Evolutionary conservation across 176 grass and related monocot genomes (phyloP).

Genomic region (Juncus inflexus): DNA sequence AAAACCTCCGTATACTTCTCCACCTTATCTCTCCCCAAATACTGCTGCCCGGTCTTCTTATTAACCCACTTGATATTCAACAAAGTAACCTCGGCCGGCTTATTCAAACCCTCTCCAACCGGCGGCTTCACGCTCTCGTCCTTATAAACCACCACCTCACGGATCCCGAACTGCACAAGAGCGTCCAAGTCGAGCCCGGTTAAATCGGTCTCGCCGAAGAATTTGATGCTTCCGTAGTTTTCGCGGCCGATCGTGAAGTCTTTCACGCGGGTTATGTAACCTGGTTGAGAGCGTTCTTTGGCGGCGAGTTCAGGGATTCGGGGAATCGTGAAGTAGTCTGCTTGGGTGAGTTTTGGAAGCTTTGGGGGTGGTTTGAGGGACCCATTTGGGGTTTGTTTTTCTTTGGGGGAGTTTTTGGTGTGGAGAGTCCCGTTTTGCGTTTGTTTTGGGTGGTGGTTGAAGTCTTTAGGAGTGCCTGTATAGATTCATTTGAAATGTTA

Average conservation of each 20-base stretch:
- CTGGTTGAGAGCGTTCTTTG: slow-evolving; percentile 65
- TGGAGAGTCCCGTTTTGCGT: no score
- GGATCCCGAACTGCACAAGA: slow-evolving; percentile 62
- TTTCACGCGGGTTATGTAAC: slow-evolving; percentile 52
- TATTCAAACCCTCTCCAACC: slow-evolving; percentile 76
- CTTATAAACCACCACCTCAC: slow-evolving; percentile 83
- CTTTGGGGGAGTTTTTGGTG: no score
- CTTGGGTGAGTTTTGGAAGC: slow-evolving; percentile 60
- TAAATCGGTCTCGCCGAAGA: slow-evolving; percentile 69
- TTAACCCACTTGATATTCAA: slow-evolving; percentile 76
- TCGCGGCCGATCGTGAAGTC: slow-evolving; percentile 72
- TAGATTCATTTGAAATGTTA: no score
- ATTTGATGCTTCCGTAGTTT: slow-evolving; percentile 73
- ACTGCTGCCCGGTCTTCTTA: slow-evolving; percentile 58
- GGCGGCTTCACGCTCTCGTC: slow-evolving; percentile 74
- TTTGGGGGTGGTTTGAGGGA: slow-evolving; percentile 21
- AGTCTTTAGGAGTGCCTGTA: no score
- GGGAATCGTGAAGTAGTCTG: slow-evolving; percentile 71
- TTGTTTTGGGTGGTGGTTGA: no score
- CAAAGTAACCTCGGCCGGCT: slow-evolving; percentile 68
- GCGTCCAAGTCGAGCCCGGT: slow-evolving; percentile 67
- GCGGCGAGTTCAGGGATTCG: slow-evolving; percentile 70
- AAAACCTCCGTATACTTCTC: slow-evolving; percentile 70
- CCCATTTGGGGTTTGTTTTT: not conserved
- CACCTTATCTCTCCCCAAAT: slow-evolving; percentile 40